Evolutionary conservation across 805 yeast genomes (phyloP).

Genomic region (Clavispora vitiphila): DNA sequence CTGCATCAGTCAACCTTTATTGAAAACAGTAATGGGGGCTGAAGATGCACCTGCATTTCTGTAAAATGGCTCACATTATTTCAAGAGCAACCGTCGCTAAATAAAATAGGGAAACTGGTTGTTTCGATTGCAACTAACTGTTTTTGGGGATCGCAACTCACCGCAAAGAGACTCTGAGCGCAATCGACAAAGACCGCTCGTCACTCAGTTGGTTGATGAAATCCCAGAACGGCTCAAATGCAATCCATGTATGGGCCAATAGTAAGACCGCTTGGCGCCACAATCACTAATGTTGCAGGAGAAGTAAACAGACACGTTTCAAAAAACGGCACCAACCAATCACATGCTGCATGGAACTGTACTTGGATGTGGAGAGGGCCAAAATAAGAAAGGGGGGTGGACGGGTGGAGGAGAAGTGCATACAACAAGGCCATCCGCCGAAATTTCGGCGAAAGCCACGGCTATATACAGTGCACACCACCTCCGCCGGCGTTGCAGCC

Average conservation of each 20-base stretch:
- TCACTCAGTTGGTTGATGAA: no score
- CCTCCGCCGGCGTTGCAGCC: background rate
- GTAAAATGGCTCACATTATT: no score
- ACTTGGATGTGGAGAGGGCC: background rate
- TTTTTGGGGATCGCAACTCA: no score
- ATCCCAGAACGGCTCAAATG: no score
- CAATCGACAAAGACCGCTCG: no score
- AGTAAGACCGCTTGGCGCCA: background rate
- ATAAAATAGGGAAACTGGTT: no score
- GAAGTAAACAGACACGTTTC: background rate
- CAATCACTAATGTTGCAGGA: background rate
- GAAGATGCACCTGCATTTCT: no score
- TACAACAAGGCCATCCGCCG: conserved; percentile 11
- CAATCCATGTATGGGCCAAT: background rate
- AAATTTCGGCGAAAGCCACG: conserved; percentile 15
- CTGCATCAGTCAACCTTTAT: no score
- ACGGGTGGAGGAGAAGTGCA: conserved; percentile 1
- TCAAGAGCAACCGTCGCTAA: no score
- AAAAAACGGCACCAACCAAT: background rate
- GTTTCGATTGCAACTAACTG: no score
- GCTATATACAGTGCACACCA: conserved; percentile 5
- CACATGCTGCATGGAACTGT: background rate
- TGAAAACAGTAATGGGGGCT: no score
- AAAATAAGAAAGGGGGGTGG: background rate
- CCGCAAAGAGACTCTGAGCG: no score